phyloP scores from a whole-genome alignment of 1,284 basidiomycete genomes.

The Malassezia nana region DNA sequence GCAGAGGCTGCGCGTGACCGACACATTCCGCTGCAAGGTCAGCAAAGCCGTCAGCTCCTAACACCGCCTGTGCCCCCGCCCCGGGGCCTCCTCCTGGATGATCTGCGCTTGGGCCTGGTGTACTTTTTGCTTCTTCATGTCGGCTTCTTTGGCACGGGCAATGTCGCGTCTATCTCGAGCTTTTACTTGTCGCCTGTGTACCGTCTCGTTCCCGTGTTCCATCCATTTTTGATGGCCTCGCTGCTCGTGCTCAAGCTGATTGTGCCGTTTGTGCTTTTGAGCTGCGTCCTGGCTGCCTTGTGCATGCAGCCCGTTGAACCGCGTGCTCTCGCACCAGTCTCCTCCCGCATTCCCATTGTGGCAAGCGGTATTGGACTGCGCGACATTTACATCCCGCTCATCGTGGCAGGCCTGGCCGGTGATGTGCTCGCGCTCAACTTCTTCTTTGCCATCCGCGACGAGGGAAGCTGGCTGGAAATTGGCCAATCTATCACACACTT shows the following conservation, averaged over 20 bases:
- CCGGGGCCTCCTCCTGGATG: slow-evolving; percentile 54
- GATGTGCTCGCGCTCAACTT: slow-evolving; percentile 59
- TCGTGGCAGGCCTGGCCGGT: slow-evolving; percentile 31
- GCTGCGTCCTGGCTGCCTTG: slow-evolving; percentile 54
- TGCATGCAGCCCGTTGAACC: slow-evolving; percentile 12
- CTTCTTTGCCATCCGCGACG: slow-evolving; percentile 72
- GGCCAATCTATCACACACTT: slow-evolving; percentile 81
- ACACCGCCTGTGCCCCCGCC: not conserved
- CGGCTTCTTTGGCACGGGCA: slow-evolving; percentile 71
- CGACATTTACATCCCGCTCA: slow-evolving; percentile 23
- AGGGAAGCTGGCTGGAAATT: slow-evolving; percentile 80
- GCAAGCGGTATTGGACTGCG: slow-evolving; percentile 28
- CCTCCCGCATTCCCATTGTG: not conserved
- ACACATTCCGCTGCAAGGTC: not conserved
- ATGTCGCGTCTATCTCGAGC: slow-evolving; percentile 75
- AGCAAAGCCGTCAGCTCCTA: not conserved
- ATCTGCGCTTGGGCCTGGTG: slow-evolving; percentile 66
- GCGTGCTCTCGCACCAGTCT: slow-evolving; percentile 8
- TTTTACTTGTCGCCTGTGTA: slow-evolving; percentile 85
- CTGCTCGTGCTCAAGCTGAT: slow-evolving; percentile 56
- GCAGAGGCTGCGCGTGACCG: slow-evolving; percentile 21
- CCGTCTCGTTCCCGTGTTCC: slow-evolving; percentile 74
- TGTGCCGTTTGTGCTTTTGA: slow-evolving; percentile 57
- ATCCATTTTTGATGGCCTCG: slow-evolving; percentile 67
- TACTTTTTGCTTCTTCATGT: slow-evolving; percentile 79